Evolutionary conservation across 345 rosid genomes (phyloP).

Genomic region (Mangifera indica): DNA sequence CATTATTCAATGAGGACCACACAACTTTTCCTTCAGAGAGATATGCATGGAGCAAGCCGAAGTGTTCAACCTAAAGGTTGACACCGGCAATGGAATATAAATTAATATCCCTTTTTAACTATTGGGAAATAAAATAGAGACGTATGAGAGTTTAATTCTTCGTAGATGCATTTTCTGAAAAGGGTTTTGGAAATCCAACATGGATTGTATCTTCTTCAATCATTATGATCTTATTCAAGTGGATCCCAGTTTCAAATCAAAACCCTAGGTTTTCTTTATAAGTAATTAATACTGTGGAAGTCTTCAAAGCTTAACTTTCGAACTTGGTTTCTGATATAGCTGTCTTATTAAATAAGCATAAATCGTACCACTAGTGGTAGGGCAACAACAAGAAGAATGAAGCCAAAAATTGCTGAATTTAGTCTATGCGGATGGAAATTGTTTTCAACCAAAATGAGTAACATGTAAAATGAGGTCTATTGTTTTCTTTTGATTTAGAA

Average conservation of each 20-base stretch:
- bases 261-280: conserved; percentile 12
- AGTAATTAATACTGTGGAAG: too few relatives aligned
- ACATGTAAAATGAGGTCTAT: background rate
- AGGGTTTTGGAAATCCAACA: background rate
- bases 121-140: background rate
- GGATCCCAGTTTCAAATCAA: conserved; percentile 18
- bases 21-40: conserved; percentile 27
- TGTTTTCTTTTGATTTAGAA: background rate
- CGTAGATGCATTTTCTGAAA: conserved; percentile 8
- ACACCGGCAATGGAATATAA: background rate
- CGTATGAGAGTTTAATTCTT: conserved; percentile 29
- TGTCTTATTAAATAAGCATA: background rate
- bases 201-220: conserved; percentile 13
- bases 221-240: conserved; percentile 9
- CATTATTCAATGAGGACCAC: conserved; percentile 41
- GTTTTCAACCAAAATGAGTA: background rate
- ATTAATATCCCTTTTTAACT: too few relatives aligned
- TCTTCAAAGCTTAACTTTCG: background rate
- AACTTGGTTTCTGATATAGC: background rate
- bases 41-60: conserved; percentile 36
- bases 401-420: background rate
- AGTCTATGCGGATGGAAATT: background rate
- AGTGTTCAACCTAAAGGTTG: conserved; percentile 16
- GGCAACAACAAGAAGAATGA: background rate
- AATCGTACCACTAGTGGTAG: background rate